Conservation (phyloP, 148 eudicot species). For the Agrostemma githago region DNA sequence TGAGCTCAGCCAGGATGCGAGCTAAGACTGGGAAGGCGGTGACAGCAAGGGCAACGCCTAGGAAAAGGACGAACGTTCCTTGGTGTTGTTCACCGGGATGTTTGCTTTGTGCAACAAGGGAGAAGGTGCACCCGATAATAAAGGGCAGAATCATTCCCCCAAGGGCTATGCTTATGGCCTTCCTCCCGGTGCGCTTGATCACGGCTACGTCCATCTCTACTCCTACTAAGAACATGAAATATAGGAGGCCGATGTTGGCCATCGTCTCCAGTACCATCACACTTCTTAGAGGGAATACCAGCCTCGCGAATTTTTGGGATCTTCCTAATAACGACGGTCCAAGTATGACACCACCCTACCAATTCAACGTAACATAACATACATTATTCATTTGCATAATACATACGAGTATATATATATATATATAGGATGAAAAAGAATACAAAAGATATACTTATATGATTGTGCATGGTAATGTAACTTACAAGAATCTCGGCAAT, state of each 20-base stretch:
- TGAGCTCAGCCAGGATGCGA: conserved; percentile 68
- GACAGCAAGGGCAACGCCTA: conserved; percentile 59
- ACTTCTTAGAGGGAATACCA: conserved; percentile 56
- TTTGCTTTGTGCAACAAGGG: conserved; percentile 23
- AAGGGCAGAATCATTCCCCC: conserved; percentile 67
- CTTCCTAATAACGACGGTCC: conserved; percentile 69
- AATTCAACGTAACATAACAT: background rate
- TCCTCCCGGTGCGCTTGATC: conserved; percentile 43
- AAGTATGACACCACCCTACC: conserved; percentile 60
- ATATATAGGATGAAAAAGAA: too few relatives aligned
- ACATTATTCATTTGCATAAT: too few relatives aligned
- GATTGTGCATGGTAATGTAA: background rate
- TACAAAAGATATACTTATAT: too few relatives aligned
- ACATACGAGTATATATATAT: too few relatives aligned
- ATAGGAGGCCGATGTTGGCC: conserved; percentile 70
- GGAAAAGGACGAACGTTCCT: conserved; percentile 52
- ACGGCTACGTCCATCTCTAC: conserved; percentile 60
- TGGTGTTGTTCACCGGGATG: background rate
- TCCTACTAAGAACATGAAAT: conserved; percentile 67
- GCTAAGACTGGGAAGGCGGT: conserved; percentile 78
- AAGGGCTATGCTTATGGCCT: conserved; percentile 52
- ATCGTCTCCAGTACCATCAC: conserved; percentile 68
- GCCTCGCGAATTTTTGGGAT: conserved; percentile 26
- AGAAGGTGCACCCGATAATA: conserved; percentile 43
- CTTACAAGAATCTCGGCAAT: conserved; percentile 76